Percentiles rank a stretch among this genome's conserved stretches.
Evolutionary conservation across 2,329 filamentous ascomycete genomes (phyloP).

Genomic region (Volutella citrinella): DNA sequence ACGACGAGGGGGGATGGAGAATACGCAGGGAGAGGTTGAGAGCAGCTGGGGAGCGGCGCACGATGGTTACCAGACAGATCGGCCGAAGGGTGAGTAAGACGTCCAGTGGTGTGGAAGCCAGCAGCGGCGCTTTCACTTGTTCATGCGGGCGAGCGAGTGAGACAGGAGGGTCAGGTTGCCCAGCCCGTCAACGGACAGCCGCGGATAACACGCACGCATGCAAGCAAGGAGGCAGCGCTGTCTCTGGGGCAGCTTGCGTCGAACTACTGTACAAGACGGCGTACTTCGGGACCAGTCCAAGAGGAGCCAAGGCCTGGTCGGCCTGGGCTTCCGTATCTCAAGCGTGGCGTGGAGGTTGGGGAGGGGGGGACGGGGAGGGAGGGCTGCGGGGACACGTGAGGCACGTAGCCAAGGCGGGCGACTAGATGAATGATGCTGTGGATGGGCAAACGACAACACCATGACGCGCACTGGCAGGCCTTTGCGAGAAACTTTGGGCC

Average conservation of each 20-base stretch:
- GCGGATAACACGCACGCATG: slow-evolving; percentile 24
- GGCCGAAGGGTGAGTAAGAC: slow-evolving; percentile 17
- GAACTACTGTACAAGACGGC: too few relatives aligned
- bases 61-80: slow-evolving; percentile 13
- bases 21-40: slow-evolving; percentile 5
- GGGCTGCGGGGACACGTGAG: slow-evolving; percentile 29
- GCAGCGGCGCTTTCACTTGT: slow-evolving; percentile 19
- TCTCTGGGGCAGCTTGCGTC: too few relatives aligned
- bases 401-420: slow-evolving; percentile 13
- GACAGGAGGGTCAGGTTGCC: slow-evolving; percentile 24
- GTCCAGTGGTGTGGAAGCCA: slow-evolving; percentile 13
- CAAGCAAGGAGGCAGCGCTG: slow-evolving; percentile 2
- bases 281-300: too few relatives aligned
- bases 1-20: slow-evolving; percentile 8
- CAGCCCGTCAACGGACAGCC: slow-evolving; percentile 23
- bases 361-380: slow-evolving; percentile 10
- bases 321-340: slow-evolving; percentile 21
- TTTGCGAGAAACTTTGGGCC: slow-evolving; percentile 14
- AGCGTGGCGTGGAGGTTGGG: slow-evolving; percentile 22
- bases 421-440: slow-evolving; percentile 25
- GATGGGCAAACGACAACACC: slow-evolving; percentile 13
- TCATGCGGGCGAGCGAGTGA: slow-evolving; percentile 17
- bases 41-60: slow-evolving; percentile 10
- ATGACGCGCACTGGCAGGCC: slow-evolving; percentile 21
- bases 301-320: too few relatives aligned